Percentiles rank a stretch among this genome's conserved stretches.
Evolutionary conservation across 345 rosid genomes (phyloP).

Genomic region (Pugionium cornutum): DNA sequence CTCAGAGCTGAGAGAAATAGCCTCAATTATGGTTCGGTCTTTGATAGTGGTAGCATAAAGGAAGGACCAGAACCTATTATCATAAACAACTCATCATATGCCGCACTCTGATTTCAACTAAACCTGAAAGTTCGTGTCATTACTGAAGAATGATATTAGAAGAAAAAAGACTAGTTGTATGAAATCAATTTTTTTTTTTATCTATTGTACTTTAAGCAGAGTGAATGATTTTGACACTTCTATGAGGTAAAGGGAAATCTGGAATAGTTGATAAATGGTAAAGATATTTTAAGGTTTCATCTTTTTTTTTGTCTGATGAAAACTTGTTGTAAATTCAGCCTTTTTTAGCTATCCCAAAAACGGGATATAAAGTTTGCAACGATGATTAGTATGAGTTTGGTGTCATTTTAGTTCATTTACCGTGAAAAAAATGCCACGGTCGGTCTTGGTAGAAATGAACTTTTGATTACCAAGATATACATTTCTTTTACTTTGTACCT

Average conservation of each 20-base stretch:
- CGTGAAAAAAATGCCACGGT: too few species aligned
- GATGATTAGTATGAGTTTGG: neutral
- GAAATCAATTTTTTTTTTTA: neutral
- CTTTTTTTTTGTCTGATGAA: neutral
- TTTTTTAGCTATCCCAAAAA: neutral
- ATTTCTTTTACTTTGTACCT: neutral
- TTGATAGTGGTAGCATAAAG: conserved; percentile 7
- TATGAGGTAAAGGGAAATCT: neutral
- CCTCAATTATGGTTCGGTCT: neutral
- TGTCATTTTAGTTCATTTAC: neutral
- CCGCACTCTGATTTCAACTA: conserved; percentile 1
- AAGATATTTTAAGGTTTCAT: too few species aligned
- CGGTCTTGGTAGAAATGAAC: too few species aligned
- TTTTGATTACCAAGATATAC: neutral
- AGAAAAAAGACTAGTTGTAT: neutral
- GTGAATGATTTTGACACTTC: neutral
- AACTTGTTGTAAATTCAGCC: neutral
- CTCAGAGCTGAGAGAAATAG: too few species aligned
- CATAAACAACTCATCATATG: neutral
- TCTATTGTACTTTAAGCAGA: neutral
- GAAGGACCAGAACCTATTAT: neutral
- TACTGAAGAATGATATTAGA: conserved; percentile 15
- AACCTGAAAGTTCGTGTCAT: conserved; percentile 4
- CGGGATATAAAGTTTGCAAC: neutral
- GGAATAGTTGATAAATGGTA: neutral